Evolutionary conservation across 2,329 filamentous ascomycete species (phyloP).

Genomic region (Fusarium sublunatum): DNA sequence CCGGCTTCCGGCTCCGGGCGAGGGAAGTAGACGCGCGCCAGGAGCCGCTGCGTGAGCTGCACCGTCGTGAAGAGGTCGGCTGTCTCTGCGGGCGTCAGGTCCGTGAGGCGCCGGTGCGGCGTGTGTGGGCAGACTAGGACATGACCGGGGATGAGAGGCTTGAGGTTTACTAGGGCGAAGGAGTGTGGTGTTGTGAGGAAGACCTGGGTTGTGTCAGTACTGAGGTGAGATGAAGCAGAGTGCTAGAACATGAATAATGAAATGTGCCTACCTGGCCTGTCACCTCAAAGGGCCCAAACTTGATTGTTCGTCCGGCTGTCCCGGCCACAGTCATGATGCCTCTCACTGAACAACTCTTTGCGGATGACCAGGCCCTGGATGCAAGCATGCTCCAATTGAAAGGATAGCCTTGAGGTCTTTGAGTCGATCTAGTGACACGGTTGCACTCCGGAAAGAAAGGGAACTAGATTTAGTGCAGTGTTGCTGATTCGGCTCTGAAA

Average conservation of each 20-base stretch:
- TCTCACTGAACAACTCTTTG: slow-evolving; percentile 24
- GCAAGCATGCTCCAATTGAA: slow-evolving; percentile 38
- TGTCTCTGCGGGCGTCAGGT: slow-evolving; percentile 78
- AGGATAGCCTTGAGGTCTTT: not conserved
- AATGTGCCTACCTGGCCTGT: slow-evolving; percentile 71
- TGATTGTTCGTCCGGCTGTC: slow-evolving; percentile 54
- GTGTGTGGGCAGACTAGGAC: slow-evolving; percentile 86
- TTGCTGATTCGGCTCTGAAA: not conserved
- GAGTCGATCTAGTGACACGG: fast-evolving
- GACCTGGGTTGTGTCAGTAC: slow-evolving; percentile 66
- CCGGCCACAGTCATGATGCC: slow-evolving; percentile 49
- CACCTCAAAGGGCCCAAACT: slow-evolving; percentile 82
- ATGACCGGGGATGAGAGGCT: slow-evolving; percentile 92
- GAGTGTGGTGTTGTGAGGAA: slow-evolving; percentile 84
- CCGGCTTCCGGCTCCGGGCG: slow-evolving; percentile 68
- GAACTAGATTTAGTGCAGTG: not conserved
- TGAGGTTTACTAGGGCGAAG: slow-evolving; percentile 94
- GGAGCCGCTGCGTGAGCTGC: slow-evolving; percentile 81
- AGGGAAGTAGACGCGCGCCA: slow-evolving; percentile 68
- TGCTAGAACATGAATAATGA: not conserved
- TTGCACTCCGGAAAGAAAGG: not conserved
- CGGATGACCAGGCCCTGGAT: slow-evolving; percentile 26
- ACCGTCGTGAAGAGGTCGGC: slow-evolving; percentile 88
- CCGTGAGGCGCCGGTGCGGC: slow-evolving; percentile 76
- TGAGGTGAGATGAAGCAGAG: not conserved